These are phyloP conservation scores for Ophiocordyceps sinensis DNA, from an alignment of 2,329 filamentous ascomycete species.

Conservation along the genomic window DNA sequence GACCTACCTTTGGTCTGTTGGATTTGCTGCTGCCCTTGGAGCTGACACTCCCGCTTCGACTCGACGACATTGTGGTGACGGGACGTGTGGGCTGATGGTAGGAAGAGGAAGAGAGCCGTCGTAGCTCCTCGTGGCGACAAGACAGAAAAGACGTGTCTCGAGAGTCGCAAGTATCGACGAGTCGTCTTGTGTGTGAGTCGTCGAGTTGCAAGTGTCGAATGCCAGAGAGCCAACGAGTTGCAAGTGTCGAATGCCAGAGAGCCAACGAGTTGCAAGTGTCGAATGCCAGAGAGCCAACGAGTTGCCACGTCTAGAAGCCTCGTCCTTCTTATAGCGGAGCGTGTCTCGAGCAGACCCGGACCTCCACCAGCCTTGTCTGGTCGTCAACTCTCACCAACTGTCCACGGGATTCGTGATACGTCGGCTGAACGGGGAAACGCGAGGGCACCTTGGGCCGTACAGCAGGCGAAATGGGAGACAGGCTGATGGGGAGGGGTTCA, in stretches of 20 bases:
- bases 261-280: no score
- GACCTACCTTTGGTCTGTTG: slow-evolving; percentile 1
- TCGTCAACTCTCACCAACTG: no score
- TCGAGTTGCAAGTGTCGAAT: no score
- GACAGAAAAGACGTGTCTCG: not conserved
- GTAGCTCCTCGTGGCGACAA: not conserved
- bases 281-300: no score
- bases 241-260: no score
- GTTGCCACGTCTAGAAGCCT: no score
- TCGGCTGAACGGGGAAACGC: not conserved
- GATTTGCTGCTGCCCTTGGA: slow-evolving; percentile 3
- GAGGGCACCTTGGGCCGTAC: not conserved
- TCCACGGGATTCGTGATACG: not conserved
- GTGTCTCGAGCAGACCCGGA: no score
- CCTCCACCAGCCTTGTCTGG: no score
- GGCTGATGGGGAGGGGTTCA: not conserved
- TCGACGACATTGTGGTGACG: slow-evolving; percentile 3
- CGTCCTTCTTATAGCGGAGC: no score
- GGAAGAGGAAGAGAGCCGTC: not conserved
- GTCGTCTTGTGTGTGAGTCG: no score
- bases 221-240: no score
- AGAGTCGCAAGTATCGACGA: no score
- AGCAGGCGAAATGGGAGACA: not conserved
- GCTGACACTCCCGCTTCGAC: slow-evolving; percentile 3
- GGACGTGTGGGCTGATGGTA: not conserved